Percentiles rank a stretch among this genome's conserved stretches.
These are phyloP conservation scores for Xylaria longipes DNA, from an alignment of 495 filamentous ascomycete genomes.

Conservation along the genomic window DNA sequence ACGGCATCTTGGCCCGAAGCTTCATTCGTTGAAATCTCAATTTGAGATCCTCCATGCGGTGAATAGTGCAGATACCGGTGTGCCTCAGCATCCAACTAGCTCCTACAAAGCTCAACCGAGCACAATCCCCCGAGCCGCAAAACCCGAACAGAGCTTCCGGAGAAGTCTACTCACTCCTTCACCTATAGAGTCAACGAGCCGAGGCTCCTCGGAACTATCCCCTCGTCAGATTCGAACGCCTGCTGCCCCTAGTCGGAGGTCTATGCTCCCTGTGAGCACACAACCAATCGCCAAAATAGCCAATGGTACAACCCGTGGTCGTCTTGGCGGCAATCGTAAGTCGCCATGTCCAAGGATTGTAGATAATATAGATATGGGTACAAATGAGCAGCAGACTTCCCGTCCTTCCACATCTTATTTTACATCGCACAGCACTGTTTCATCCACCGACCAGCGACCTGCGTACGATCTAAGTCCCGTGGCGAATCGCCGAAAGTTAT, in stretches of 20 bases:
- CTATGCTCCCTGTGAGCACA: neutral
- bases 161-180: slow-evolving; percentile 1
- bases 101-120: slow-evolving; percentile 23
- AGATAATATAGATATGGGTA: neutral
- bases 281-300: neutral
- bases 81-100: slow-evolving; percentile 11
- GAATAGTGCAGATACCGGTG: slow-evolving; percentile 31
- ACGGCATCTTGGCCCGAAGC: slow-evolving; percentile 28
- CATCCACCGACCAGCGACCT: slow-evolving; percentile 21
- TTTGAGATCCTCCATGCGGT: slow-evolving; percentile 50
- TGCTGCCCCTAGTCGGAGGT: neutral
- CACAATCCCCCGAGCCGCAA: slow-evolving; percentile 23
- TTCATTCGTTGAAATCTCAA: slow-evolving; percentile 47
- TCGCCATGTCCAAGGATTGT: neutral
- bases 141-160: neutral
- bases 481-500: slow-evolving; percentile 43
- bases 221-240: slow-evolving; percentile 1
- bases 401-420: slow-evolving; percentile 17
- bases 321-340: neutral
- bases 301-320: neutral
- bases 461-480: slow-evolving; percentile 40
- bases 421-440: slow-evolving; percentile 21
- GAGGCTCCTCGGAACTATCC: slow-evolving; percentile 13
- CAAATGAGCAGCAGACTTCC: slow-evolving; percentile 3
- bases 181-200: neutral